phyloP scores from a whole-genome alignment of 345 rosid species.

The Brassica juncea region DNA sequence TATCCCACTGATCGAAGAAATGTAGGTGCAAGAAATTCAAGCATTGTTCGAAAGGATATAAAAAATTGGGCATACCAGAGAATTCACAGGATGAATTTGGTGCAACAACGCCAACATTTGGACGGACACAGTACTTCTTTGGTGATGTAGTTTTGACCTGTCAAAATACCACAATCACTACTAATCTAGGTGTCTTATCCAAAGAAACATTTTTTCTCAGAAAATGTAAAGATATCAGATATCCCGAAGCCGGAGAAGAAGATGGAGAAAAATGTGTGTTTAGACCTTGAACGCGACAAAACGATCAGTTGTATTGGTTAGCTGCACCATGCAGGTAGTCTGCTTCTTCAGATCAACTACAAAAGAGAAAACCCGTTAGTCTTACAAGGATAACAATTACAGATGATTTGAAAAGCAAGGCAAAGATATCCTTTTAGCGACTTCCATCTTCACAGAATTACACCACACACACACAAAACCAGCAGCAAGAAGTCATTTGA shows the following conservation, averaged over 20 bases:
- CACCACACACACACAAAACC: conserved; percentile 14
- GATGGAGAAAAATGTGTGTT: not conserved
- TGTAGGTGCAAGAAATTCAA: conserved; percentile 6
- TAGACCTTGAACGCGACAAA: conserved; percentile 91
- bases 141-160: conserved; percentile 99
- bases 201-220: not conserved
- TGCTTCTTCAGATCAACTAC: conserved; percentile 92
- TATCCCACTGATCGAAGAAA: not conserved
- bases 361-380: conserved; percentile 15
- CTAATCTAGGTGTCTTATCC: conserved; percentile 13
- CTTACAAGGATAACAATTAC: conserved; percentile 4
- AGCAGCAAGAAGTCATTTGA: conserved; percentile 5
- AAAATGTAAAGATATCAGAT: conserved; percentile 3
- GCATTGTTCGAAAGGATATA: conserved; percentile 8
- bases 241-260: conserved; percentile 1
- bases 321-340: conserved; percentile 66
- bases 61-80: conserved; percentile 51
- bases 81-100: conserved; percentile 73
- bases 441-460: conserved; percentile 11
- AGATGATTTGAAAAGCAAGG: not conserved
- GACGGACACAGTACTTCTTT: conserved; percentile 87
- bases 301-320: conserved; percentile 55
- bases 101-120: conserved; percentile 75
- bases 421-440: conserved; percentile 1
- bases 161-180: conserved; percentile 25